These are phyloP conservation scores for Spergularia azorica DNA, from an alignment of 179 eudicot species.

Conservation along the genomic window DNA sequence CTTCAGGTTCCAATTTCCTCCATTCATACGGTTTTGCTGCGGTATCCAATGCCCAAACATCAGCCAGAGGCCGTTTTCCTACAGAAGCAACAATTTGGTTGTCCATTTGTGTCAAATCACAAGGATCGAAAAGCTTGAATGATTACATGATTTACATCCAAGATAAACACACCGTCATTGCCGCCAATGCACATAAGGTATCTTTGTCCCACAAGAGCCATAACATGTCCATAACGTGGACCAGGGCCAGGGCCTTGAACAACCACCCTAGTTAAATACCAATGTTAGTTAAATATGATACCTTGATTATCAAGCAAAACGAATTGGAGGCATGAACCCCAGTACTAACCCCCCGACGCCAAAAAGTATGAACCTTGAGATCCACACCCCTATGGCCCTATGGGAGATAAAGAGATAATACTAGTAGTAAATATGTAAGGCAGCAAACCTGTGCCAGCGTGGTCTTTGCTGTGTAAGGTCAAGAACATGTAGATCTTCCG, in stretches of 20 bases:
- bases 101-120: not conserved
- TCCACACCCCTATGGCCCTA: not conserved
- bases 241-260: constrained; percentile 99
- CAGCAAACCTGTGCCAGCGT: constrained; percentile 93
- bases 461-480: constrained; percentile 97
- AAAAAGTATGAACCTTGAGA: not conserved
- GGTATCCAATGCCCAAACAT: constrained; percentile 99
- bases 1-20: constrained; percentile 99
- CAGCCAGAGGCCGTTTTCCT: constrained; percentile 99
- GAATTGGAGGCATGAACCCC: not conserved
- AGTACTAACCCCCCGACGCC: not conserved
- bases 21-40: constrained; percentile 99
- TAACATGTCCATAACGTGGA: constrained; percentile 99
- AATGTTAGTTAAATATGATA: constrained; percentile 6
- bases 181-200: constrained; percentile 99
- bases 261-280: constrained; percentile 61
- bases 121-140: not conserved
- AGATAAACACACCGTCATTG: constrained; percentile 74
- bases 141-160: too few relatives aligned
- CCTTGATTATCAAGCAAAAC: constrained; percentile 4
- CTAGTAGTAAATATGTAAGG: constrained; percentile 7
- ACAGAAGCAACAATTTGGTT: constrained; percentile 25
- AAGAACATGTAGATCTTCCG: constrained; percentile 98
- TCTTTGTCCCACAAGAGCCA: constrained; percentile 99
- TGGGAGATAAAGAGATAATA: too few relatives aligned